Conservation (phyloP, 805 yeast species). For the Saccharomycopsis selenospora region DNA sequence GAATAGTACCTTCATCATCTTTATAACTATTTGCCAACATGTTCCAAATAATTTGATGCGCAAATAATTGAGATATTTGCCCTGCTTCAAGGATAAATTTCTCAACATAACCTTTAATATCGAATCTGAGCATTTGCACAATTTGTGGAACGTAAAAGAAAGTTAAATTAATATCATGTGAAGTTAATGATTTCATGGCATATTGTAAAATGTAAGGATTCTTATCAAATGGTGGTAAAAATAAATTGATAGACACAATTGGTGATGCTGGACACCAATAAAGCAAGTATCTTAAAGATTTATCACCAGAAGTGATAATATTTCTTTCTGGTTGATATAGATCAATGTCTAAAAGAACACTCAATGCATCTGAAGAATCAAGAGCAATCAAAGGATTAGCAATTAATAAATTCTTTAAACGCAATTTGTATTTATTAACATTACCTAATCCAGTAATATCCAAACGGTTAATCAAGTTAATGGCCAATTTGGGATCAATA, state of each 20-base stretch:
- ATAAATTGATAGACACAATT: constrained; percentile 74
- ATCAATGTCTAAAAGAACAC: constrained; percentile 36
- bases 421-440: constrained; percentile 15
- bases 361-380: constrained; percentile 50
- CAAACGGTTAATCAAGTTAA: constrained; percentile 54
- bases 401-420: constrained; percentile 39
- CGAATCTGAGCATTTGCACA: constrained; percentile 86
- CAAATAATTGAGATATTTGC: constrained; percentile 79
- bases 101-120: constrained; percentile 76
- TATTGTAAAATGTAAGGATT: constrained; percentile 73
- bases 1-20: constrained; percentile 77
- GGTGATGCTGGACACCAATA: constrained; percentile 79
- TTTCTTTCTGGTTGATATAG: constrained; percentile 28
- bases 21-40: constrained; percentile 88
- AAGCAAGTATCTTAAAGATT: constrained; percentile 29
- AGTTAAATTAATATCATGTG: constrained; percentile 78
- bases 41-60: constrained; percentile 98
- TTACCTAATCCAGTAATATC: constrained; percentile 23
- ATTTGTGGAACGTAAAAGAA: constrained; percentile 98
- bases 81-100: constrained; percentile 89
- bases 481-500: constrained; percentile 65
- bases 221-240: constrained; percentile 63
- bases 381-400: constrained; percentile 54
- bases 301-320: constrained; percentile 28
- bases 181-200: constrained; percentile 82